Evolutionary conservation across 345 rosid genomes (phyloP), one percentile per base, ranked within the genome.

Genomic region (Mangifera indica): DNA sequence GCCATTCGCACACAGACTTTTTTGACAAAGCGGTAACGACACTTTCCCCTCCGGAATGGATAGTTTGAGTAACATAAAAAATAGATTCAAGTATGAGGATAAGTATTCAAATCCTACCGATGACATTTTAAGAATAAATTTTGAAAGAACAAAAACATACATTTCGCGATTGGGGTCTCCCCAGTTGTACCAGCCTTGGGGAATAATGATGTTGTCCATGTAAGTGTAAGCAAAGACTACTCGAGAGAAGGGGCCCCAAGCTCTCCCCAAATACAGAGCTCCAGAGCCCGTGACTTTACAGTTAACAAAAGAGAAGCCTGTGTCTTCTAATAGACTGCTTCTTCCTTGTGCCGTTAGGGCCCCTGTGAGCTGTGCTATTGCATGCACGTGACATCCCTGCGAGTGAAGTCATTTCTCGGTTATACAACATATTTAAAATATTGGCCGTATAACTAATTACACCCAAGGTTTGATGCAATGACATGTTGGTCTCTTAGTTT

Each of bases 261-360:
- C 98, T 72, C 99, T 83, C 4, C 99, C 99, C 14, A 95, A 86
- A 69, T 86, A 95, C 7, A 95, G 86, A 2, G 91, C 99, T 13
- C 99, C 99, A 0, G 99, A 92, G 5, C 98, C 99, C 69, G 99
- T 95, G 81, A 95, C 93, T 79, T 91, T 91, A 70, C 99, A 92
- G 73, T 89, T 88, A 29, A 95, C 88, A 54, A 95, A 95, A 1
- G 99, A 95, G 89, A 95, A 95, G 17, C 98, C 99, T 7, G 99
- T 95, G 89, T 95, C 99, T 6, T 95, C 96, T 72, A 95, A 8
- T 40, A 87, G 73, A 67, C 93, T 95, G 51, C 91, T 69, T 74
- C 99, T 84, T 8, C 87, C 87, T 9, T 92, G 97, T 0, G 96
- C 96, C 29, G 98, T 93, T 53, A 93, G 17, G 9, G 98, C 96